Base-by-base conservation (phyloP, 2,329 filamentous ascomycete species). In the Colletotrichum acutatum region DNA sequence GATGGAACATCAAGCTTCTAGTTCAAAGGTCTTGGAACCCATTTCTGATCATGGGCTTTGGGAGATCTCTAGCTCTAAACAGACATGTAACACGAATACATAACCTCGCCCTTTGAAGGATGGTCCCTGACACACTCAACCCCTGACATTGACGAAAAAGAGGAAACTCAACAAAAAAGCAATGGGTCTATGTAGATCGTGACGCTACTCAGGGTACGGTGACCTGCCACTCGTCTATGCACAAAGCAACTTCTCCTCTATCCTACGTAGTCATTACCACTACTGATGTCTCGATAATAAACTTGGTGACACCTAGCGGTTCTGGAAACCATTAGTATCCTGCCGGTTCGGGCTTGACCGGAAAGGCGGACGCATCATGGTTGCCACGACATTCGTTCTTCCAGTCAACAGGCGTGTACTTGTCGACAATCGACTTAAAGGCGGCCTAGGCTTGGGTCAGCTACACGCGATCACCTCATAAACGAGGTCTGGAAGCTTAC, bases 371-470 rank as follows among this genome's bases (percentile, higher is more conserved):
- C 9, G 78, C 81, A 28, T 82, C 80, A 22, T 84, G 75, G 73
- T 88, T 87, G 58, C 80, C 76, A n/a, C 82, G 83, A 76, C 89
- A 91, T 74, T 90, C 83, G 26, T 84, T 79, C 75, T 84, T 88
- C 96, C 95, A 98, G 80, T 95, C 89, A 71, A 85, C 85, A 0
- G 97, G 97, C 1, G 94, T 97, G 80, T 94, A 97, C 78, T 94
- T 95, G 83, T 98, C 96, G 2, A 97, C 95, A 68, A 98, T 94
- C 64, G 90, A 86, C 83, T 98, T 98, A 87, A 99, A 99, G 0
- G 96, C 95, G 69, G 93, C 90, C 91, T 94, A 74, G 32, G 57
- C 7, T 57, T 54, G 59, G 28, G 52, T 53, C 46, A 61, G 34
- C n/a, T 54, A n/a, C 12, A 19, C n/a, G 22, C 8, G 34, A 19